Base-by-base conservation (phyloP, 2,329 filamentous ascomycete species). In the Arthrinium puccinioides region DNA sequence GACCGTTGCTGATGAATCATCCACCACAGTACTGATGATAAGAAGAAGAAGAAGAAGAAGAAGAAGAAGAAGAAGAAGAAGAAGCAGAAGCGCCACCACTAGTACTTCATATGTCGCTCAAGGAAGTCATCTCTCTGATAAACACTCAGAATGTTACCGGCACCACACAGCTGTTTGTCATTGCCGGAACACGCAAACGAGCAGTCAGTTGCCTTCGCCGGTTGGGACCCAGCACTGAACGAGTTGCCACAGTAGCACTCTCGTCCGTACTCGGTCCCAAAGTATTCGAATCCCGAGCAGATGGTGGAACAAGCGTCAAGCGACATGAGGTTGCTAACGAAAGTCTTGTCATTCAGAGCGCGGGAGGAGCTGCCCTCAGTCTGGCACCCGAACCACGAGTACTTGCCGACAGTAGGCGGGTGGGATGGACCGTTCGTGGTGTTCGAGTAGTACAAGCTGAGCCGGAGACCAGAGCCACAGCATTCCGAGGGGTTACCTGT, bases 191-290 rank as follows among this genome's bases (percentile, higher is more conserved):
- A 51, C 15, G 14, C 9, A 43, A 19, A 32, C 27, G 28, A 31
- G 16, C 40, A 39, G 7, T 39, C 28, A 11, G 8, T 21, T 6
- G 19, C 23, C 13, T 9, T 13, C n/a, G 26, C 25, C 11, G 21
- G 23, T 11, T 10, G 38, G 37, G 52, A 57, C 9, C 50, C 51
- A 3, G 40, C 41, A 11, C 42, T 46, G 21, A 64, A 44, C n/a
- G 19, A 41, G 39, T 62, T 57, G 9, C 55, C 61, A 35, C 61
- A 66, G 40, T 55, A 63, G 50, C 56, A 58, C 44, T 61, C 59
- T 10, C 53, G 39, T 13, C 52, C 52, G 38, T 61, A 60, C 42
- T 62, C 56, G 6, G 51, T 49, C 8, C 56, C 59, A 31, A 59
- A 61, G 41, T 57, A 61, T 14, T 40, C 49, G 42, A 49, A 62